A percentile compares a stretch with the other conserved stretches of the same genome.
Conservation (phyloP, 2,329 filamentous ascomycete genomes). For the Myriosclerotinia duriaeana region DNA sequence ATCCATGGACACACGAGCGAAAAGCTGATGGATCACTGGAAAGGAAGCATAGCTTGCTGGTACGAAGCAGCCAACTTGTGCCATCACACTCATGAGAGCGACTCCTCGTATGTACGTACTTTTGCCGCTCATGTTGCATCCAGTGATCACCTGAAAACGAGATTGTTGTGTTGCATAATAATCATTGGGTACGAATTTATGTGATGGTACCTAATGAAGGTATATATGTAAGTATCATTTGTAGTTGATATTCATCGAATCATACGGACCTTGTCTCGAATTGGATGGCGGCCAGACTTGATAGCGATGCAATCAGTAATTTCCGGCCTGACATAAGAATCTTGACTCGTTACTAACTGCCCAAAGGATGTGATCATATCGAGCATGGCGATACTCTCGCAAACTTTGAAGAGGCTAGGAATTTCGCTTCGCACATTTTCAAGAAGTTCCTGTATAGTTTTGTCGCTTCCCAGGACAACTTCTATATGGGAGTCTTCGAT, state of each 20-base stretch:
- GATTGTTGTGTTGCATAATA: constrained; percentile 78
- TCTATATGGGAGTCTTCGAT: constrained; percentile 82
- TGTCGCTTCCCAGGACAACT: constrained; percentile 78
- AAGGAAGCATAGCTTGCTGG: constrained; percentile 83
- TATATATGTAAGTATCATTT: background rate
- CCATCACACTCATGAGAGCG: constrained; percentile 86
- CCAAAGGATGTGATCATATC: constrained; percentile 83
- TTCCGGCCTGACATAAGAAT: constrained; percentile 63
- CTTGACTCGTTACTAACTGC: constrained; percentile 64
- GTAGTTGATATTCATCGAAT: background rate
- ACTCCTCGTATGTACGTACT: constrained; percentile 90
- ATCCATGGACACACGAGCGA: constrained; percentile 82
- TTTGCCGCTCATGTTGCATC: constrained; percentile 98
- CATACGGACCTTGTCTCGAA: constrained; percentile 56
- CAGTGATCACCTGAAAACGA: constrained; percentile 89
- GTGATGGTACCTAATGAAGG: constrained; percentile 55
- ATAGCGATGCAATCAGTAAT: constrained; percentile 63
- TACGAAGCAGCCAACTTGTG: constrained; percentile 87
- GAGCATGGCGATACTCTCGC: constrained; percentile 80
- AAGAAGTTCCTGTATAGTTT: constrained; percentile 70
- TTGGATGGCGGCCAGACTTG: constrained; percentile 66
- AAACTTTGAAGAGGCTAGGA: constrained; percentile 75
- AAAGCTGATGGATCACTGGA: constrained; percentile 76
- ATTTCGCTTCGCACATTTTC: constrained; percentile 69
- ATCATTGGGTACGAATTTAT: constrained; percentile 82